Evolutionary conservation across 495 filamentous ascomycete species (phyloP), one percentile per base, ranked within the genome.

Genomic region (Chaetomium tenue): DNA sequence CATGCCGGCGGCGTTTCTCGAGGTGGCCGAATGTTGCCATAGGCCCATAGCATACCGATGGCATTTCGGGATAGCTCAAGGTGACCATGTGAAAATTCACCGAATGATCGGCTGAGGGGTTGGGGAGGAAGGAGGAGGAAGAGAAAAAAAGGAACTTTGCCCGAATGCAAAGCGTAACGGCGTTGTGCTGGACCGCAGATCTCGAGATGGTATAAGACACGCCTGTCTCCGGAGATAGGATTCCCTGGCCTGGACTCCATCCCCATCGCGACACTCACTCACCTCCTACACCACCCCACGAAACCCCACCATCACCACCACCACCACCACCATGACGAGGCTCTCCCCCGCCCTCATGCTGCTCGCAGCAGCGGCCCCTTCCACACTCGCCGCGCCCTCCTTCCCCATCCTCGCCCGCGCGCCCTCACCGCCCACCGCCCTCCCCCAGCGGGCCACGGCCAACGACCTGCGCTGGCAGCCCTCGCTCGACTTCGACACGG

Each of bases 401-500:
- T 16, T 30, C 28, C 53, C 33, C 33, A 7, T 64, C 55, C 12
- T 47, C 47, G 11, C 30, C 22, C 62, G 57, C 57, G 62, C 71
- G 16, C 12, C 61, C 9, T 64, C 50, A 47, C 71, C 71, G 2
- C 72, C 72, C 2, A 63, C 69, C 0, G 78, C 78, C 6, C 74
- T 81, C 28, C 77, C 78, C 3, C 71, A 77, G 58, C 71, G 68
- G 20, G 77, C 77, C 16, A 78, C 77, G 8, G 69, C 70, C 54
- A 68, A 72, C 57, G 78, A 81, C 70, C 71, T 78, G 48, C 71
- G 72, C 25, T 81, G 70, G 66, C 79, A 81, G 62, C 79, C 79
- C 11, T 68, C 73, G 1, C 72, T 81, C 63, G 79, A 81, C 66
- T 81, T 78, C 60, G 79, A 81, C 66, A 77, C 71, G 2, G 79